Base-by-base conservation (phyloP, 768 basidiomycete genomes). In the Neoboletus brunneissimus region DNA sequence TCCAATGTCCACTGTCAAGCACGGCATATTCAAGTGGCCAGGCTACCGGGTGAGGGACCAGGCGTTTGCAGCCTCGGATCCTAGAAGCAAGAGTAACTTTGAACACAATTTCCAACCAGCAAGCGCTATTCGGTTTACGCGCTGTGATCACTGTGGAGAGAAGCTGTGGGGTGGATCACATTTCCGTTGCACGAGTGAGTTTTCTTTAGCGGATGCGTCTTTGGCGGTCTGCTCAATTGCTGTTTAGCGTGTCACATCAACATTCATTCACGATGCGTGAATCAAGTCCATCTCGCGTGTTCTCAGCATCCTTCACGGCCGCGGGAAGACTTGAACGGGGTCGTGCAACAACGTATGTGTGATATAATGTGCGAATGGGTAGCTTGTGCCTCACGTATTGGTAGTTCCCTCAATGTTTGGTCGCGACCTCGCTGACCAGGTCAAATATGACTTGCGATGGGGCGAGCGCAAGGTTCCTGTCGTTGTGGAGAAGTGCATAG, bases 101-200 rank as follows among this genome's bases (percentile, higher is more conserved):
- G 87, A 90, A 54, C 97, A 99, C 70, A 81, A 80, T 58, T 98
- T 98, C 79, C 90, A 93, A 67, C 93, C 90, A 60, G 77, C 91
- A 60, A 96, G 87, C 64, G 83, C 94, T 29, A 76, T 98, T 55
- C 84, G 95, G 37, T 90, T 97, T 55, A 87, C 91, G 29, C 82
- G 91, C 41, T 99, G 97, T 68, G 97, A 98, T 65, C 88, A 95
- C 53, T 99, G 97, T 68, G 88, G 87, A 34, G 97, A 98, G 68
- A 99, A 98, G 78, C 86, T 98, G 86, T 99, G 95, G 94, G 97
- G 97, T 6, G 96, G 96, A 8, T 84, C 94, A n/a, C 94, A 95
- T 67, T 79, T 91, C 51, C 87, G 91, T 32, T 99, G 97, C 69
- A 82, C 87, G 61, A 79, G 96, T 94, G 67, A 68, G 92, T 29